These are phyloP conservation scores for Malassezia psittaci DNA, from an alignment of 1,284 basidiomycete species.

Conservation along the genomic window DNA sequence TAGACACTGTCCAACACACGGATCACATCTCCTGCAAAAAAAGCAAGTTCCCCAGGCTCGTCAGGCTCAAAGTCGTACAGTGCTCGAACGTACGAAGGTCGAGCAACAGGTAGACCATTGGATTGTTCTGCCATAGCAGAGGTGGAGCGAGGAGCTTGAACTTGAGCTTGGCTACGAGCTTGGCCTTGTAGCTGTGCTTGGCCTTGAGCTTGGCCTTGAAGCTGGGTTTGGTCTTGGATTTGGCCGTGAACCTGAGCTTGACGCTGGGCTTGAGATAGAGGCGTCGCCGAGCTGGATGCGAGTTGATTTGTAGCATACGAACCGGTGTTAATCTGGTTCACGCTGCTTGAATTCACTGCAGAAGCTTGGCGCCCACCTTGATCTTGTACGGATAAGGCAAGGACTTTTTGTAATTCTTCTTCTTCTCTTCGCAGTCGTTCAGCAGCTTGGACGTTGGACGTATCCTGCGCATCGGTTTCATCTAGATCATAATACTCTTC, in stretches of 20 bases:
- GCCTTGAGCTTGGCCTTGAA: too few species aligned
- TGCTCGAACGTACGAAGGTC: slow-evolving; percentile 59
- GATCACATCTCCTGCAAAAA: slow-evolving; percentile 87
- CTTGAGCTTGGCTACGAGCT: not conserved
- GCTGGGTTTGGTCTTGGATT: too few species aligned
- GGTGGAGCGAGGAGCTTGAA: slow-evolving; percentile 12
- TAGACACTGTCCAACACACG: slow-evolving; percentile 90
- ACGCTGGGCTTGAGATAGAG: too few species aligned
- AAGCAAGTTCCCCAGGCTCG: slow-evolving; percentile 81
- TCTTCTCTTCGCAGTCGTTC: slow-evolving; percentile 40
- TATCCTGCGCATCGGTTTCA: slow-evolving; percentile 18
- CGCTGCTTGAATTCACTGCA: not conserved
- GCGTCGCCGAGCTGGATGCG: not conserved
- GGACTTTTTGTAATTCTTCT: slow-evolving; percentile 41
- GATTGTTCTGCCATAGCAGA: slow-evolving; percentile 39
- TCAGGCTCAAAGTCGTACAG: slow-evolving; percentile 80
- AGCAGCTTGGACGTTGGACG: slow-evolving; percentile 17
- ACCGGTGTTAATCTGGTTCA: not conserved
- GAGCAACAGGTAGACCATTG: slow-evolving; percentile 43
- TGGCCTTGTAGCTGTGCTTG: not conserved
- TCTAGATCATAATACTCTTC: slow-evolving; percentile 56
- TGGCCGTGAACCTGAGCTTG: not conserved
- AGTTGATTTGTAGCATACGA: not conserved
- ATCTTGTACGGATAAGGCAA: slow-evolving; percentile 40
- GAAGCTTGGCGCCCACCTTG: slow-evolving; percentile 17